Conservation (phyloP, 2,329 filamentous ascomycete genomes). For the Fusarium zealandicum region DNA sequence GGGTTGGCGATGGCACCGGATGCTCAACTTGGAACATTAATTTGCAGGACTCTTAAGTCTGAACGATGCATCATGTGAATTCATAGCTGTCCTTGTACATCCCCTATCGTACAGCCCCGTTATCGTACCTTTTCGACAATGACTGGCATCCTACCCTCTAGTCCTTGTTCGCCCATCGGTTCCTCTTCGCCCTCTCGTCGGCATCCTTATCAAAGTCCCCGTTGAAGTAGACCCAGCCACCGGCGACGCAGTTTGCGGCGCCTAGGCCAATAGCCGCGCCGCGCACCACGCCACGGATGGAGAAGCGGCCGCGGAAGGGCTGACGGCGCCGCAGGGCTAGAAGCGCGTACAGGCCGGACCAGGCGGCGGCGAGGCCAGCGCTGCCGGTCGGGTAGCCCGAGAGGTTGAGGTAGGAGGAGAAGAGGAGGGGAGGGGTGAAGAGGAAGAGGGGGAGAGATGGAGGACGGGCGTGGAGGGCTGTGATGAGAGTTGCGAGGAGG, state of each 20-base stretch:
- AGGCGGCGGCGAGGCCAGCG: constrained; percentile 63
- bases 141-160: not conserved
- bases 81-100: not conserved
- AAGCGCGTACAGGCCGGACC: constrained; percentile 64
- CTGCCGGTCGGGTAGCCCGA: constrained; percentile 65
- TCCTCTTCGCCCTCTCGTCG: constrained; percentile 55
- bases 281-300: constrained; percentile 58
- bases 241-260: constrained; percentile 56
- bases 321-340: constrained; percentile 59
- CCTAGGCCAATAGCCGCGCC: constrained; percentile 59
- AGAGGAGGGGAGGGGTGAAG: constrained; percentile 60
- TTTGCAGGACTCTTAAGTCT: too few species aligned
- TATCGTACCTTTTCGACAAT: constrained; percentile 17
- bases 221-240: constrained; percentile 59
- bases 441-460: constrained; percentile 60
- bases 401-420: constrained; percentile 66
- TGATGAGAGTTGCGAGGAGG: constrained; percentile 63
- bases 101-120: constrained; percentile 18
- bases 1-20: too few species aligned
- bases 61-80: too few species aligned
- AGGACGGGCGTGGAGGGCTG: constrained; percentile 63
- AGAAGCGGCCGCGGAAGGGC: constrained; percentile 51
- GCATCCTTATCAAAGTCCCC: constrained; percentile 60
- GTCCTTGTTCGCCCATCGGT: constrained; percentile 56
- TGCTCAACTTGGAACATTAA: too few species aligned